Conservation (phyloP, 345 rosid species). For the Erucastrum elatum region DNA sequence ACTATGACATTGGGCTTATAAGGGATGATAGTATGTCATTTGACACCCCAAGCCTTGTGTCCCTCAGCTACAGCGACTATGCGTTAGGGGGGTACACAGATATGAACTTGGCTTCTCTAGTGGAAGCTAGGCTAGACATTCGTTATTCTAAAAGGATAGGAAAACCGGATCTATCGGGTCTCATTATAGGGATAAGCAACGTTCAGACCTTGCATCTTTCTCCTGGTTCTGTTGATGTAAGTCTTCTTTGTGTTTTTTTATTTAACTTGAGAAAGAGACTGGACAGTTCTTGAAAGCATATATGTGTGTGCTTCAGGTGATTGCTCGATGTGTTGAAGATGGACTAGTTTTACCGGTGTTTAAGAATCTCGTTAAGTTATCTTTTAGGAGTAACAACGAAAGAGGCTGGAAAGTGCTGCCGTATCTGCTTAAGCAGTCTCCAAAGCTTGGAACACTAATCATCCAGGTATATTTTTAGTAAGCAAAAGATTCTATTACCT, state of each 20-base stretch:
- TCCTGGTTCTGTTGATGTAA: neutral
- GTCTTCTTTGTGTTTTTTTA: neutral
- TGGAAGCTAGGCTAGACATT: neutral
- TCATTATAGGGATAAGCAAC: neutral
- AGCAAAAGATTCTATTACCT: neutral
- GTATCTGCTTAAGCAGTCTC: slow-evolving; percentile 3
- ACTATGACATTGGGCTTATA: neutral
- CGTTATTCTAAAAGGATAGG: neutral
- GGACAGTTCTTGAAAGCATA: neutral
- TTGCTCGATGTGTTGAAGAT: neutral
- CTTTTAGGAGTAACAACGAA: neutral
- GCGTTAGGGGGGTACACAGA: neutral
- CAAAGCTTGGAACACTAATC: slow-evolving; percentile 24
- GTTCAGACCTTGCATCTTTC: neutral
- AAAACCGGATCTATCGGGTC: neutral
- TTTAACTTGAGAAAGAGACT: neutral
- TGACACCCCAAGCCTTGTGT: neutral
- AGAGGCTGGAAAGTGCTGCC: slow-evolving; percentile 8
- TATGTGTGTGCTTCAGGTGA: slow-evolving; percentile 11
- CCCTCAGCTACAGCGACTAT: neutral
- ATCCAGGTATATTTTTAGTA: neutral
- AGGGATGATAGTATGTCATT: neutral
- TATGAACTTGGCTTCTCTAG: neutral
- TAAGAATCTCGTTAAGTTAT: slow-evolving; percentile 7
- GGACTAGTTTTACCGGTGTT: slow-evolving; percentile 14